Conservation (phyloP, 1,139 yeast genomes). For the Suhomyces bribrorum region DNA sequence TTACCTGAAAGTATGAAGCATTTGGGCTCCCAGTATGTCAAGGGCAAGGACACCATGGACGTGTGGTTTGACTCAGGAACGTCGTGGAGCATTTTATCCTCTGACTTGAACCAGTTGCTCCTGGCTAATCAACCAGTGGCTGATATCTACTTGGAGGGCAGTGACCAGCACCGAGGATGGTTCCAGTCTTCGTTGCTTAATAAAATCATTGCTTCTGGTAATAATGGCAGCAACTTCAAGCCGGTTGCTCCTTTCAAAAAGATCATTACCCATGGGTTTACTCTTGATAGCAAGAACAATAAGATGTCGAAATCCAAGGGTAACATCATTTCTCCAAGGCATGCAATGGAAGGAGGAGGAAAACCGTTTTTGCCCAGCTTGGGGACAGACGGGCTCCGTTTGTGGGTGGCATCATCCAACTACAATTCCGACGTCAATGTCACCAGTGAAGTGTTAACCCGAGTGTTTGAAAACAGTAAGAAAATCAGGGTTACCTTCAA, state of each 20-base stretch:
- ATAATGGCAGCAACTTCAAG: constrained; percentile 27
- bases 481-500: constrained; percentile 81
- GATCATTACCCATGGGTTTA: constrained; percentile 91
- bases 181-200: constrained; percentile 91
- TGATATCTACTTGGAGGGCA: constrained; percentile 87
- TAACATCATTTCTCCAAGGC: constrained; percentile 70
- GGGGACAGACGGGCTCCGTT: constrained; percentile 88
- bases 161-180: constrained; percentile 99
- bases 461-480: constrained; percentile 78
- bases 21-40: constrained; percentile 46
- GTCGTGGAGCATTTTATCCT: constrained; percentile 73
- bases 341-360: constrained; percentile 66
- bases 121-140: constrained; percentile 45
- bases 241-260: constrained; percentile 69
- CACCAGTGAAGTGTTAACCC: constrained; percentile 68
- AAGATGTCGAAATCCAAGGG: constrained; percentile 96
- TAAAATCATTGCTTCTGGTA: constrained; percentile 57
- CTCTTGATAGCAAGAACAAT: constrained; percentile 77
- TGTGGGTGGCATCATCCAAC: constrained; percentile 90
- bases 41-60: constrained; percentile 93
- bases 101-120: constrained; percentile 32
- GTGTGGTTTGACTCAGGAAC: constrained; percentile 99
- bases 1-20: constrained; percentile 50
- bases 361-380: constrained; percentile 60
- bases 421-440: constrained; percentile 78